Base-by-base conservation (phyloP, 1,139 yeast species). In the Yamadazyma triangularis region DNA sequence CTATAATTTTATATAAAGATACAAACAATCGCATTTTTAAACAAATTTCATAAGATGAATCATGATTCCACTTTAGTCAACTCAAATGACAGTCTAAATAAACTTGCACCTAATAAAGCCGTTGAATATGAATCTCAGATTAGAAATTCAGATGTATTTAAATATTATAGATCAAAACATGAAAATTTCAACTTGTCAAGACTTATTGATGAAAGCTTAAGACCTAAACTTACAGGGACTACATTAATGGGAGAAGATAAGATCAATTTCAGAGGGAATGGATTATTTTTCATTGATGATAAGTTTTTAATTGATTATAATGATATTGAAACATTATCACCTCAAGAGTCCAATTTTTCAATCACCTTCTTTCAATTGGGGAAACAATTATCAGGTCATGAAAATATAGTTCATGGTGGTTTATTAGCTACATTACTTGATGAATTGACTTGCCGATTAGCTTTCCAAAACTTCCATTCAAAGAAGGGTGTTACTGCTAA, bases 351-450 rank as follows among this genome's bases (percentile, higher is more conserved):
- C 11, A 54, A 56, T 31, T 48, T 35, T 32, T 48, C 56, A 2
- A 29, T 53, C 13, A 70, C 75, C 0, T 63, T 72, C 30, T 64
- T 70, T 46, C 66, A 61, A 30, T 48, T 74, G 24, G 80, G 79
- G 2, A 47, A 58, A 8, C 51, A 55, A 34, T 51, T 73, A 14
- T 60, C 74, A 0, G 77, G 78, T 1, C 79, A 74, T 46, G 53
- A 58, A 9, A 68, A 68, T 4, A 69, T 73, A 5, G 64, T 73
- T n/a, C 79, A 73, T 44, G 80, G 79, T 1, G 79, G 80, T 0
- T 56, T 73, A 25, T 53, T 70, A 27, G 79, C 79, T 2, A 71
- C 79, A 0, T 50, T 73, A 16, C 53, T 73, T 29, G 79, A 74
- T 43, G 79, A 74, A 42, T 57, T 67, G 29, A 70, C 77, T 4